Percentiles rank a stretch among this genome's conserved stretches.
phyloP scores from a whole-genome alignment of 768 basidiomycete genomes.

The Pulveroboletus sp. region DNA sequence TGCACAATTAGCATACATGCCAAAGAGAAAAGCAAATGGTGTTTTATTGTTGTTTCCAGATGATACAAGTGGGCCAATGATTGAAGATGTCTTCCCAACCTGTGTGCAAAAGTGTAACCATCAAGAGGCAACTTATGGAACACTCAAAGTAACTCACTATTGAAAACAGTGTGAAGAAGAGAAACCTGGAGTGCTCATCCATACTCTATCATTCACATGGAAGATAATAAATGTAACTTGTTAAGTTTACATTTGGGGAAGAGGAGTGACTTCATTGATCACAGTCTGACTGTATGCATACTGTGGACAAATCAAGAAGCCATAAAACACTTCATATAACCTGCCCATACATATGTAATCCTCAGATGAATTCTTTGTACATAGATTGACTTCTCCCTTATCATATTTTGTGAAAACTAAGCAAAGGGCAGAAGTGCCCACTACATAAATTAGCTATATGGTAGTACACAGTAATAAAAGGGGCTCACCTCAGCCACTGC shows the following conservation, averaged over 20 bases:
- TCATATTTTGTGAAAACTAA: too few species aligned
- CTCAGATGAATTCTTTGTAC: not conserved
- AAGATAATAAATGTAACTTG: not conserved
- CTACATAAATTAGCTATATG: too few species aligned
- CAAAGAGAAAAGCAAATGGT: conserved; percentile 72
- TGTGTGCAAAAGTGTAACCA: conserved; percentile 16
- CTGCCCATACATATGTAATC: conserved; percentile 35
- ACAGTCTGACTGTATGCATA: conserved; percentile 80
- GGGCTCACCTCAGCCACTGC: too few species aligned
- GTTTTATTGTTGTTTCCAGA: conserved; percentile 71
- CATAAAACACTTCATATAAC: conserved; percentile 68
- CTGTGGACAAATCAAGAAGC: conserved; percentile 74
- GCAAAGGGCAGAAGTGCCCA: too few species aligned
- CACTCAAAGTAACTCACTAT: conserved; percentile 40
- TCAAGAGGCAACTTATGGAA: not conserved
- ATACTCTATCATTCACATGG: not conserved
- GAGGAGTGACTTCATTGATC: conserved; percentile 75
- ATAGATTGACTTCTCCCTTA: conserved; percentile 18
- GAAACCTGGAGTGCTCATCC: conserved; percentile 42
- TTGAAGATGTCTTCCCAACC: conserved; percentile 73
- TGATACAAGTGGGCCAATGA: conserved; percentile 72
- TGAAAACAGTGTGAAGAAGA: conserved; percentile 73
- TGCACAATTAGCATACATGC: conserved; percentile 44
- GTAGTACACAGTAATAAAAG: too few species aligned
- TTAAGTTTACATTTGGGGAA: conserved; percentile 60